phyloP scores from a whole-genome alignment of 1,284 basidiomycete genomes.

The Ustilago vetiveriae region DNA sequence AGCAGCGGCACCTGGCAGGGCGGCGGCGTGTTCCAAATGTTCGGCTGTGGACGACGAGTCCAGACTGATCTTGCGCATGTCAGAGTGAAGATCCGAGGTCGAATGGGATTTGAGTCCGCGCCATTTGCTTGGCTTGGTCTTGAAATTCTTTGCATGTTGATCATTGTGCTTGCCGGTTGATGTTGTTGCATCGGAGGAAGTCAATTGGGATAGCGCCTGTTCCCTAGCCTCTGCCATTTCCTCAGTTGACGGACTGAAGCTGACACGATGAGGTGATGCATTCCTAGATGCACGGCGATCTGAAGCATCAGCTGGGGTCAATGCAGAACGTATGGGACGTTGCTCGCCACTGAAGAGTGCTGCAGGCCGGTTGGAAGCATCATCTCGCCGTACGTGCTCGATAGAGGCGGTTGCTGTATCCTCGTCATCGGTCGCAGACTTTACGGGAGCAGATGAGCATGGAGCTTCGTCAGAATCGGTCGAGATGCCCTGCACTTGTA shows the following conservation, averaged over 20 bases:
- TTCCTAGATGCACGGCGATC: conserved; percentile 12
- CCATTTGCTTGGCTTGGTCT: conserved; percentile 22
- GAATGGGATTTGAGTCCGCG: conserved; percentile 35
- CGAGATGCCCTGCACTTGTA: no score
- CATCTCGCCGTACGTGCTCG: not conserved
- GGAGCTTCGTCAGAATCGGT: not conserved
- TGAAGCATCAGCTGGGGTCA: conserved; percentile 7
- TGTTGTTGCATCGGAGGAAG: not conserved
- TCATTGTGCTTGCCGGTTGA: not conserved
- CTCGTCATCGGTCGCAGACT: not conserved
- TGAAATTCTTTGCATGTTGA: not conserved
- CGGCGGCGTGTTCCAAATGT: conserved; percentile 14
- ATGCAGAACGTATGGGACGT: conserved; percentile 20
- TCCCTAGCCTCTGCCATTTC: conserved; percentile 39
- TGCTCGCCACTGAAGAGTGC: conserved; percentile 5
- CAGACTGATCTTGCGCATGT: conserved; percentile 13
- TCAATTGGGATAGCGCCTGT: conserved; percentile 11
- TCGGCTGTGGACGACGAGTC: conserved; percentile 23
- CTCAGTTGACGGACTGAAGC: conserved; percentile 53
- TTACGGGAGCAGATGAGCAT: no score
- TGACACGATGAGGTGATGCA: conserved; percentile 40
- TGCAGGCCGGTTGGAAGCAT: not conserved
- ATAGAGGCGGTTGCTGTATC: not conserved
- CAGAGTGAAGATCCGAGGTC: conserved; percentile 17
- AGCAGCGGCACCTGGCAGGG: conserved; percentile 28